phyloP scores from a whole-genome alignment of 768 basidiomycete species.

The Udeniomyces megalosporus region DNA sequence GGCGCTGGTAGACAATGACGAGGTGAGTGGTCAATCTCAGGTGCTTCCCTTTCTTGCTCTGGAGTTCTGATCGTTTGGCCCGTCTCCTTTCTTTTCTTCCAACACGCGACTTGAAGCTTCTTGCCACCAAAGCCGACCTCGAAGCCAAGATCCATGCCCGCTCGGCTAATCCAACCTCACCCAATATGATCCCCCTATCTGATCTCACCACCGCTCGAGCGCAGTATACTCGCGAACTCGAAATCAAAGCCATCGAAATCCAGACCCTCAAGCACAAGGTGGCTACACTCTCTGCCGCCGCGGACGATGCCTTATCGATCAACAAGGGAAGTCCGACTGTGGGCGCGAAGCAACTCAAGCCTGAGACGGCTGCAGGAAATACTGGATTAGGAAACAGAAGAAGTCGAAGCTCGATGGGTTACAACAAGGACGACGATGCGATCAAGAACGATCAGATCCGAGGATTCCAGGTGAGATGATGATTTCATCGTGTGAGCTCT shows the following conservation, averaged over 20 bases:
- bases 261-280: background rate
- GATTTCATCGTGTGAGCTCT: too few species aligned
- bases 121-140: background rate
- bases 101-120: too few species aligned
- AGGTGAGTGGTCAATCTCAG: background rate
- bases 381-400: too few species aligned
- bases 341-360: too few species aligned
- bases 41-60: background rate
- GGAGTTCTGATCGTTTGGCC: background rate
- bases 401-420: background rate
- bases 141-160: background rate
- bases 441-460: constrained; percentile 46
- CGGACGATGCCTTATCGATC: too few species aligned
- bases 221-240: background rate
- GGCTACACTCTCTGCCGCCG: too few species aligned
- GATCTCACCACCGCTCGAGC: background rate
- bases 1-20: constrained; percentile 7
- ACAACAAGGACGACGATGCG: constrained; percentile 19
- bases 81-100: background rate
- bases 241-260: background rate
- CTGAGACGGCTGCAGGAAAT: too few species aligned
- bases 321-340: too few species aligned
- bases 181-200: too few species aligned
- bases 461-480: constrained; percentile 43
- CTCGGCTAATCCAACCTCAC: too few species aligned